phyloP scores from a whole-genome alignment of 306 rosid genomes.

The Amphicarpaea edgeworthii region DNA sequence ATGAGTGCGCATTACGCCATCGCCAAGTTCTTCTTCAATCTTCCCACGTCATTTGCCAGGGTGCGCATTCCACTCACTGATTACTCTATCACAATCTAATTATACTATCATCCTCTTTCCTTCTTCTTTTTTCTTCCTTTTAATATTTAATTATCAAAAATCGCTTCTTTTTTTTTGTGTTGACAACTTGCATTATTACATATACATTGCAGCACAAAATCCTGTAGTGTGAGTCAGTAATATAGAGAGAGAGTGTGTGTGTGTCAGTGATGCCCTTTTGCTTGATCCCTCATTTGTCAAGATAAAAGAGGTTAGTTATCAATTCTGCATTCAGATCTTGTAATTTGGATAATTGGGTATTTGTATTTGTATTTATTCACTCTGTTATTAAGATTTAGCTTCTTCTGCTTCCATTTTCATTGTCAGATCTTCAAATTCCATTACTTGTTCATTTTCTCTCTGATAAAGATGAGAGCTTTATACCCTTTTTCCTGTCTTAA shows the following conservation, averaged over 20 bases:
- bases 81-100: neutral
- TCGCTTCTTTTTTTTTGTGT: neutral
- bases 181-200: constrained; percentile 22
- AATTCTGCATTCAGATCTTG: constrained; percentile 50
- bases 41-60: neutral
- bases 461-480: constrained; percentile 48
- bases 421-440: constrained; percentile 48
- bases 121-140: neutral
- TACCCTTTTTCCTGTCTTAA: constrained; percentile 30
- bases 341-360: constrained; percentile 33
- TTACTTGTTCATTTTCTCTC: constrained; percentile 25
- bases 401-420: constrained; percentile 29
- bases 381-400: constrained; percentile 14
- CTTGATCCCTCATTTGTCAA: constrained; percentile 37
- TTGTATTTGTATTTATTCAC: neutral
- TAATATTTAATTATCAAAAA: neutral
- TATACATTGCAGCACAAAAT: neutral
- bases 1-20: constrained; percentile 8
- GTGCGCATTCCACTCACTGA: constrained; percentile 1
- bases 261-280: constrained; percentile 41
- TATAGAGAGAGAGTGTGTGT: neutral
- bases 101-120: neutral
- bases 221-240: constrained; percentile 38
- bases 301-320: constrained; percentile 43
- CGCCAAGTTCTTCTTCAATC: neutral